A percentile compares a stretch with the other conserved stretches of the same genome.
Conservation (phyloP, 2,329 filamentous ascomycete species). For the Talaromyces sp. region DNA sequence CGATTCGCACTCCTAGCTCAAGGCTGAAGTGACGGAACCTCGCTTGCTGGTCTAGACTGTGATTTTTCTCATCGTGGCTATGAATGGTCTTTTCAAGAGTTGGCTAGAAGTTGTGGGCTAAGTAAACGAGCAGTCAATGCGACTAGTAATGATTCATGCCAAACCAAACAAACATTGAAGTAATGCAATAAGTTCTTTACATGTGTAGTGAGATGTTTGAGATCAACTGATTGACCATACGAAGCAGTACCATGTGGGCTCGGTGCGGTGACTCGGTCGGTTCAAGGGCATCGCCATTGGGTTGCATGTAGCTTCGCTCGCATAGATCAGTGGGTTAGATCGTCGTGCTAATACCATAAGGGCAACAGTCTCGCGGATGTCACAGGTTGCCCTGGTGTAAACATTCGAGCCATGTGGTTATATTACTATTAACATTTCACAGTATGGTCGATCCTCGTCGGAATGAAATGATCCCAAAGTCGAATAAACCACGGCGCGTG, state of each 20-base stretch:
- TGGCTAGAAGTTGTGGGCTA: conserved; percentile 11
- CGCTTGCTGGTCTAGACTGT: conserved; percentile 10
- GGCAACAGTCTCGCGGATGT: too few relatives aligned
- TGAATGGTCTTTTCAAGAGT: neutral
- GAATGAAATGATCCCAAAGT: too few relatives aligned
- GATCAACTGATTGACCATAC: neutral
- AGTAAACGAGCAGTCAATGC: conserved; percentile 15
- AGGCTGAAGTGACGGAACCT: neutral
- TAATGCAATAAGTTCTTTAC: neutral
- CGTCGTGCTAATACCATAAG: neutral
- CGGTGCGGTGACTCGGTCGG: too few relatives aligned
- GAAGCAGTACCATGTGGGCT: neutral
- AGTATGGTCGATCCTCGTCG: too few relatives aligned
- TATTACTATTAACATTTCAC: too few relatives aligned
- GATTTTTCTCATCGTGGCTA: conserved; percentile 1
- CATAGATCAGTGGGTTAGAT: conserved; percentile 12
- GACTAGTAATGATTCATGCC: conserved; percentile 14
- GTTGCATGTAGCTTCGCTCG: too few relatives aligned
- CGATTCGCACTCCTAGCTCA: neutral
- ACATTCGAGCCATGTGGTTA: too few relatives aligned
- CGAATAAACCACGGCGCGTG: too few relatives aligned
- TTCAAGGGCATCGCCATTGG: too few relatives aligned
- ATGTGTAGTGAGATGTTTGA: too few relatives aligned
- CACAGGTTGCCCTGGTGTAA: too few relatives aligned
- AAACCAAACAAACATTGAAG: neutral